A percentile compares a stretch with the other conserved stretches of the same genome.
Conservation (phyloP, 345 rosid genomes). For the Cardiospermum halicacabum region DNA sequence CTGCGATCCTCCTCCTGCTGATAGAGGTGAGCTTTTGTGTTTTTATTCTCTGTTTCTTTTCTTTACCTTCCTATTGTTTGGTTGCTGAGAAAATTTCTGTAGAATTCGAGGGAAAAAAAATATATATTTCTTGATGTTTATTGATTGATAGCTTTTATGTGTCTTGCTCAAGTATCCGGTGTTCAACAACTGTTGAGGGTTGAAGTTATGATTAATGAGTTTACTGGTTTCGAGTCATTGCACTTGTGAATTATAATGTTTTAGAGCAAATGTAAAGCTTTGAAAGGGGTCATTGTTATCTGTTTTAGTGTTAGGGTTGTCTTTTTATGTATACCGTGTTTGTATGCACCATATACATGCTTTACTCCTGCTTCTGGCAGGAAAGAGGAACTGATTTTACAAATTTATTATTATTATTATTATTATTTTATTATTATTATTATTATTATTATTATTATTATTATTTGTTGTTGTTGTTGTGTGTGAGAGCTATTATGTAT, state of each 20-base stretch:
- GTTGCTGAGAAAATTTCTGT: neutral
- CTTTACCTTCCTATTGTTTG: neutral
- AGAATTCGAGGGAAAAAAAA: neutral
- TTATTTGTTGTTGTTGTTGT: too few relatives aligned
- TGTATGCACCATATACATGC: neutral
- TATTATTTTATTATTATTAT: too few relatives aligned
- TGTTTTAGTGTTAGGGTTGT: neutral
- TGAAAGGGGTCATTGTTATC: neutral
- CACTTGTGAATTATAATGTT: neutral
- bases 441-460: too few relatives aligned
- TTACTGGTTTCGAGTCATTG: neutral
- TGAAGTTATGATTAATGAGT: neutral
- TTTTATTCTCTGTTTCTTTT: too few relatives aligned
- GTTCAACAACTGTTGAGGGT: neutral
- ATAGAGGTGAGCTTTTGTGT: slow-evolving; percentile 27
- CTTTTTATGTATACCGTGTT: neutral
- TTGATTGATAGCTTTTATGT: neutral
- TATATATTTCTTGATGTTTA: too few relatives aligned
- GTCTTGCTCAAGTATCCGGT: neutral
- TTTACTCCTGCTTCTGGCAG: neutral
- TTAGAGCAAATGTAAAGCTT: too few relatives aligned
- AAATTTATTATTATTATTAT: too few relatives aligned
- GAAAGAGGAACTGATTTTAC: too few relatives aligned
- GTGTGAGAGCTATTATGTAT: neutral
- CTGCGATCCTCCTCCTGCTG: slow-evolving; percentile 26